Base-by-base conservation (phyloP, 805 yeast genomes). In the Candida andamanensis region DNA sequence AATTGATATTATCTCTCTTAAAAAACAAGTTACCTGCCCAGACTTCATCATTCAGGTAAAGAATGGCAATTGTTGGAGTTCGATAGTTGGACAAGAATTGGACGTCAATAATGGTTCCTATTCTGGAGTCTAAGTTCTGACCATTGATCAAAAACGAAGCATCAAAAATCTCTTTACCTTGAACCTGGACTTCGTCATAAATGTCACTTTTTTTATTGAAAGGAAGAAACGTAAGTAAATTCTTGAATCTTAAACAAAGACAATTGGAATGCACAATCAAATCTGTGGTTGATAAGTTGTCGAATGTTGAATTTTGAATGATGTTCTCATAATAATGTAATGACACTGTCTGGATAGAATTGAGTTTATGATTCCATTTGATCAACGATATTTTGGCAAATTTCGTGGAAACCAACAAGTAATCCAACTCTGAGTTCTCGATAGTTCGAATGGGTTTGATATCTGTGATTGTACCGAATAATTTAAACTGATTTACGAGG, bases 261-360 rank as follows among this genome's bases (percentile, higher is more conserved):
- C 80, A 74, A 6, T 65, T 68, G 1, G 95, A 85, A 36, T 84
- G 95, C 0, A 74, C 62, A 15, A 76, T 57, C 36, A 83, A 64
- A 6, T 60, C 58, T 1, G 83, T 58, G 5, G 56, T 52, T 32
- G 40, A 60, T 40, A 45, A 46, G 47, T 56, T 56, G 32, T 69
- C 76, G 29, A 69, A 60, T 2, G 78, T 68, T 8, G 67, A 47
- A 20, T 68, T 63, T 25, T 69, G 70, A 30, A 86, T 63, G 16
- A 75, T 74, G 26, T 76, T 73, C 46, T 90, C 97, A 54, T 89
- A 92, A 52, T 74, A 86, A 58, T 92, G 98, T 31, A 92, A 61
- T 30, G 95, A 83, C 1, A 76, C 69, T 0, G 96, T 85, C 16
- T 71, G 63, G n/a, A 90, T 63, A 1, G 71, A 46, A 41, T 75